These are phyloP conservation scores for Echinochloa phyllopogon DNA, from an alignment of 176 grass and related monocot species.

Conservation along the genomic window DNA sequence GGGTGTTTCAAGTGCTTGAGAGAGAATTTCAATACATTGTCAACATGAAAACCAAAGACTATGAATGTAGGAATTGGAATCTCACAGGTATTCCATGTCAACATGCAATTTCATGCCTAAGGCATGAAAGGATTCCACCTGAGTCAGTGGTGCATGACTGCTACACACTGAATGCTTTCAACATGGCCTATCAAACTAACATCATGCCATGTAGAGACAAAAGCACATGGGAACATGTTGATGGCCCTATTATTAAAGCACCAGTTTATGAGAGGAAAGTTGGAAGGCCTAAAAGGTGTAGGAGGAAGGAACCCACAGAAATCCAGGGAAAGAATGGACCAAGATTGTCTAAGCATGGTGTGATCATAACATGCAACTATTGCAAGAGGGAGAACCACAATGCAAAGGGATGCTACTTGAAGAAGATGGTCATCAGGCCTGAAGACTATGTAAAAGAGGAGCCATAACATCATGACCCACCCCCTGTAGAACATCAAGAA, in stretches of 20 bases:
- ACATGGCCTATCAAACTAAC: not conserved
- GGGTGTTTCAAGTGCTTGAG: not conserved
- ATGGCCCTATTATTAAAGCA: not conserved
- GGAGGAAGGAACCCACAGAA: not conserved
- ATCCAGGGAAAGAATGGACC: not conserved
- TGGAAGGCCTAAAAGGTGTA: not conserved
- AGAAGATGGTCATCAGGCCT: not conserved
- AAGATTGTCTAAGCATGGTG: not conserved
- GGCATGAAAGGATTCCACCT: not conserved
- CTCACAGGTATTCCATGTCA: not conserved
- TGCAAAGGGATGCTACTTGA: not conserved
- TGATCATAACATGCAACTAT: not conserved
- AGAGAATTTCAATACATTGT: not conserved
- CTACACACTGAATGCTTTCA: not conserved
- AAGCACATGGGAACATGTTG: not conserved
- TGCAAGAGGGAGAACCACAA: not conserved
- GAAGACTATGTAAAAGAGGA: no score
- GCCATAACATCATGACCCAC: no score
- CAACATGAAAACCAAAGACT: not conserved
- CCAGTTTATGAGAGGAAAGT: not conserved
- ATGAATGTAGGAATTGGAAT: not conserved
- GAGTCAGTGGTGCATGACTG: not conserved
- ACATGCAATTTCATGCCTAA: not conserved
- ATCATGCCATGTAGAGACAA: not conserved
- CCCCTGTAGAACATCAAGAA: no score